phyloP scores from a whole-genome alignment of 352 stramenopile genomes.

The Phytophthora hibernalis region DNA sequence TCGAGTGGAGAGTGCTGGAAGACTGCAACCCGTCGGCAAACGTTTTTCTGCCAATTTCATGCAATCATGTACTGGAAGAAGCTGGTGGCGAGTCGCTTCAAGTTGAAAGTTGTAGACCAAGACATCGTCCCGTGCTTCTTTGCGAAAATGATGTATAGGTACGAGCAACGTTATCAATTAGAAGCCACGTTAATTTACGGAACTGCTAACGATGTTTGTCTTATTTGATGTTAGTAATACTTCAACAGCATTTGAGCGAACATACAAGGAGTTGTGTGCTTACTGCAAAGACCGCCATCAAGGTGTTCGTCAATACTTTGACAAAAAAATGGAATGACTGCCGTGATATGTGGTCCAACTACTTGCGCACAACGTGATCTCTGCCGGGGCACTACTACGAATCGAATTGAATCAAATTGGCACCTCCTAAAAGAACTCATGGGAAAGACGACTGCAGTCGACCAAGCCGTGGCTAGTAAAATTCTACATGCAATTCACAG shows the following conservation, averaged over 20 bases:
- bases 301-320: neutral
- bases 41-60: neutral
- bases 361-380: neutral
- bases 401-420: neutral
- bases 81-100: neutral
- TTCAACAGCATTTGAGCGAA: neutral
- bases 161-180: neutral
- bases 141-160: neutral
- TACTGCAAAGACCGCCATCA: neutral
- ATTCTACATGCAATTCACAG: neutral
- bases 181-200: no score
- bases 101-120: neutral
- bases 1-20: neutral
- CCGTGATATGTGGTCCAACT: neutral
- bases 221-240: neutral
- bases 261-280: neutral
- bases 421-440: neutral
- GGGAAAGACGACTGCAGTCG: neutral
- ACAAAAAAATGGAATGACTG: neutral
- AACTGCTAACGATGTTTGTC: neutral
- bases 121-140: neutral
- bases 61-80: neutral
- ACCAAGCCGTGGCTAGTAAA: neutral
- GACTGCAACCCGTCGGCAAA: neutral
- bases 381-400: neutral